Percentiles rank a stretch among this genome's conserved stretches.
These are phyloP conservation scores for Ophiostoma fasciatum DNA, from an alignment of 2,329 filamentous ascomycete genomes.

Conservation along the genomic window DNA sequence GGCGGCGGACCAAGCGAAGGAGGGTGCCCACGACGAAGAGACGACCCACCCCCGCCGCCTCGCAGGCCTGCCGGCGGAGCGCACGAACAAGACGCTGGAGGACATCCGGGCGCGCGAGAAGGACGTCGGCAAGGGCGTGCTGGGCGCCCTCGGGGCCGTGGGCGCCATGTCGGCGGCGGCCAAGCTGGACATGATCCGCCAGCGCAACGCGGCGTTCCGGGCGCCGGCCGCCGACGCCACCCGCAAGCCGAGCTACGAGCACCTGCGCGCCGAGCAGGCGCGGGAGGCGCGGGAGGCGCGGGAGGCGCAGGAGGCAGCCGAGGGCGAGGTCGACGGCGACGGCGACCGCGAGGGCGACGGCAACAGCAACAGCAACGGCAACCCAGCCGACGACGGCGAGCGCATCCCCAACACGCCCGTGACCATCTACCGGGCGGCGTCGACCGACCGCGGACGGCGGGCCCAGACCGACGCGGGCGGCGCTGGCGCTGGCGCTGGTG, in stretches of 20 bases:
- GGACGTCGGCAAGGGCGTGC: no score
- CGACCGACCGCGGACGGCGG: slow-evolving; percentile 5
- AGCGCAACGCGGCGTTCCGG: slow-evolving; percentile 28
- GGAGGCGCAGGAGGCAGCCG: no score
- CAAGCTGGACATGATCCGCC: slow-evolving; percentile 36
- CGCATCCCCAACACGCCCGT: slow-evolving; percentile 25
- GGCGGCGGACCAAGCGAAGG: no score
- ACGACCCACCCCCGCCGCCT: neutral
- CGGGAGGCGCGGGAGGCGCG: neutral
- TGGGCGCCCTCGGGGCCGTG: slow-evolving; percentile 24
- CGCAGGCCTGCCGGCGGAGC: slow-evolving; percentile 8
- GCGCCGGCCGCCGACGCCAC: slow-evolving; percentile 17
- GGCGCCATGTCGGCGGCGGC: slow-evolving; percentile 32
- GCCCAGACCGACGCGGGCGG: no score
- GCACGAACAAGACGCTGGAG: slow-evolving; percentile 31
- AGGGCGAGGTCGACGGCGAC: no score
- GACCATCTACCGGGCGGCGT: slow-evolving; percentile 20
- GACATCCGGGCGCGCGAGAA: slow-evolving; percentile 30
- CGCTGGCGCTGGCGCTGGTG: no score
- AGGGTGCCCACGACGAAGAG: slow-evolving; percentile 9
- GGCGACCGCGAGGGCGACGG: neutral
- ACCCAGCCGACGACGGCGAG: slow-evolving; percentile 16
- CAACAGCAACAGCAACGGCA: slow-evolving; percentile 13
- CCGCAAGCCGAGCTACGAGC: slow-evolving; percentile 18
- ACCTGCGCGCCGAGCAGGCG: slow-evolving; percentile 1